Conservation (phyloP, 2,329 filamentous ascomycete species). For the Clathrospora elynae region DNA sequence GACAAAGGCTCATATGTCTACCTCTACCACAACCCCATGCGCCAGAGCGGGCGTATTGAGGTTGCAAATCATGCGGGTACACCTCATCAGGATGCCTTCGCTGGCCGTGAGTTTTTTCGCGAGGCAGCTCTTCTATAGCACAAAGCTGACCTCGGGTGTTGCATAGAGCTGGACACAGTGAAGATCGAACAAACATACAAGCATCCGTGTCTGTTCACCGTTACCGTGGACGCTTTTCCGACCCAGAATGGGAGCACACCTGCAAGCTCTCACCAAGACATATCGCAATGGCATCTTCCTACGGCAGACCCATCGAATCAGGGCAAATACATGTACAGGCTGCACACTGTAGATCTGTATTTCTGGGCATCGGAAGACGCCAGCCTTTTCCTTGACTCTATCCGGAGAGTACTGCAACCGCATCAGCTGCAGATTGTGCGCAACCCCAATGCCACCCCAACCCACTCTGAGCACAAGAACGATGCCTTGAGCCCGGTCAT, state of each 20-base stretch:
- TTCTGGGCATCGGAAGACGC: slow-evolving; percentile 79
- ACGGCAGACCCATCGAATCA: slow-evolving; percentile 74
- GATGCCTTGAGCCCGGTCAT: slow-evolving; percentile 70
- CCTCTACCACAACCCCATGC: slow-evolving; percentile 73
- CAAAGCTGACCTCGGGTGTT: slow-evolving; percentile 26
- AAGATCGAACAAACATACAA: slow-evolving; percentile 73
- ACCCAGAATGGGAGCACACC: slow-evolving; percentile 41
- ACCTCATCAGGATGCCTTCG: slow-evolving; percentile 78
- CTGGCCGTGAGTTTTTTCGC: slow-evolving; percentile 66
- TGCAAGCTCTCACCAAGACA: slow-evolving; percentile 54
- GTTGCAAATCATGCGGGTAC: slow-evolving; percentile 76
- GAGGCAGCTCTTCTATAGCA: neutral
- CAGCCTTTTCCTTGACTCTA: slow-evolving; percentile 69
- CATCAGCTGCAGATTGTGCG: slow-evolving; percentile 46
- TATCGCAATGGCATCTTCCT: slow-evolving; percentile 73
- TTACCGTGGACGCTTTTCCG: slow-evolving; percentile 61
- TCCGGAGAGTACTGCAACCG: slow-evolving; percentile 70
- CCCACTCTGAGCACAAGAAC: slow-evolving; percentile 51
- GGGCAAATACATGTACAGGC: slow-evolving; percentile 77
- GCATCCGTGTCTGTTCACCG: slow-evolving; percentile 71
- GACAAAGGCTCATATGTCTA: slow-evolving; percentile 81
- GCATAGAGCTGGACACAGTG: slow-evolving; percentile 67
- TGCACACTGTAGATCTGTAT: slow-evolving; percentile 77
- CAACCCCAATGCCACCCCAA: slow-evolving; percentile 48
- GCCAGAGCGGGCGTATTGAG: slow-evolving; percentile 72